phyloP scores from a whole-genome alignment of 2,329 filamentous ascomycete genomes.

The Phaeosphaeria sp. region DNA sequence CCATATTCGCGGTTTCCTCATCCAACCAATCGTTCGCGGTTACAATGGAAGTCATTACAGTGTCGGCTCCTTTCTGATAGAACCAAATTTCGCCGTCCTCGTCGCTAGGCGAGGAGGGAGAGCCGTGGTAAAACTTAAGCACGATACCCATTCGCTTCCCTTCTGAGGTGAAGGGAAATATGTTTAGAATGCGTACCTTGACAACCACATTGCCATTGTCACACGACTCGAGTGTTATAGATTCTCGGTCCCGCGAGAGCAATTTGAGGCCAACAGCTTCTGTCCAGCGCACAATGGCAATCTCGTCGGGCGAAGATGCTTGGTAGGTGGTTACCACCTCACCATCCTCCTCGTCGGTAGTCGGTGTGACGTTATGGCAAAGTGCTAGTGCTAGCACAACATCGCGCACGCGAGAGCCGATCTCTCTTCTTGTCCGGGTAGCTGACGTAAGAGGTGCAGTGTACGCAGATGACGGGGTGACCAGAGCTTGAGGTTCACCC shows the following conservation, averaged over 20 bases:
- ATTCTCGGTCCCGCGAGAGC: slow-evolving; percentile 82
- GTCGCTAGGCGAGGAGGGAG: slow-evolving; percentile 51
- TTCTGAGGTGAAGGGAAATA: slow-evolving; percentile 97
- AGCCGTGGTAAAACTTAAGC: slow-evolving; percentile 73
- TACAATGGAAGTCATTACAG: slow-evolving; percentile 96
- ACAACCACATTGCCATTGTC: slow-evolving; percentile 77
- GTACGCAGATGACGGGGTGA: slow-evolving; percentile 78
- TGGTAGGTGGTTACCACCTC: slow-evolving; percentile 84
- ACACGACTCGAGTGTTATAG: slow-evolving; percentile 80
- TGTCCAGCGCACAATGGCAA: slow-evolving; percentile 96
- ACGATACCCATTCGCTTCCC: slow-evolving; percentile 99
- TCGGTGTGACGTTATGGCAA: slow-evolving; percentile 97
- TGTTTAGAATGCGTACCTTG: slow-evolving; percentile 84
- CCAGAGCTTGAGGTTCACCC: slow-evolving; percentile 54
- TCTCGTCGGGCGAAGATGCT: slow-evolving; percentile 96
- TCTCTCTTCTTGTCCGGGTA: slow-evolving; percentile 88
- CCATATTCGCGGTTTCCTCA: slow-evolving; percentile 99
- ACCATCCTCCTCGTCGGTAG: slow-evolving; percentile 81
- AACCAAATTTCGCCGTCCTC: slow-evolving; percentile 89
- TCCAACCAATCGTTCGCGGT: slow-evolving; percentile 98
- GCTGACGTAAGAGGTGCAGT: slow-evolving; percentile 67
- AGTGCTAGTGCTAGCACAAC: slow-evolving; percentile 89
- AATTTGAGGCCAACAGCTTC: slow-evolving; percentile 89
- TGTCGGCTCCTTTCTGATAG: slow-evolving; percentile 97
- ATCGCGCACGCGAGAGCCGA: slow-evolving; percentile 90